Conservation (phyloP, 129 eudicot species). For the Escallonia herrerae region DNA sequence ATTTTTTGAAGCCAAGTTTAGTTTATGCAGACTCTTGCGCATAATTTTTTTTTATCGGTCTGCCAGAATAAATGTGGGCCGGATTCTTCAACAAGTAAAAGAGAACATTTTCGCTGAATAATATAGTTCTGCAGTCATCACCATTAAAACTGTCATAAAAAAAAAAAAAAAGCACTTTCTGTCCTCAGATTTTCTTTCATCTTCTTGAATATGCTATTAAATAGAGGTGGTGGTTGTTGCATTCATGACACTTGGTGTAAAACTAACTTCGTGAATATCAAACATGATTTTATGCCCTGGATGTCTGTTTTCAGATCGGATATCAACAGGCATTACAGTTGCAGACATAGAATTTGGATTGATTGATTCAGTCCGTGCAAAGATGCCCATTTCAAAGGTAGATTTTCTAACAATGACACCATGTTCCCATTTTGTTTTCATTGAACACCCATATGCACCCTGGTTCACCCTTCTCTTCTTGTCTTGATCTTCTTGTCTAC, state of each 20-base stretch:
- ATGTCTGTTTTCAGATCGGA: constrained; percentile 41
- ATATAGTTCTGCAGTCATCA: not conserved
- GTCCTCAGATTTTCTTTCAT: too few relatives aligned
- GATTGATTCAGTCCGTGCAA: constrained; percentile 72
- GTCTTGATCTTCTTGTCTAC: too few relatives aligned
- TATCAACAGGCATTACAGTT: constrained; percentile 75
- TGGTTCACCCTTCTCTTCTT: too few relatives aligned
- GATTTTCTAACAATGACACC: not conserved
- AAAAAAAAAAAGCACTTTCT: not conserved
- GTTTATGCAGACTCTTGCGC: too few relatives aligned
- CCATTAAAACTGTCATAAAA: not conserved
- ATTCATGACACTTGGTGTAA: not conserved
- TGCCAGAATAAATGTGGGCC: too few relatives aligned
- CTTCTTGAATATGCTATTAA: too few relatives aligned
- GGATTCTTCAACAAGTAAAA: too few relatives aligned
- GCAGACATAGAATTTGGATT: constrained; percentile 82
- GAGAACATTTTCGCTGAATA: too few relatives aligned
- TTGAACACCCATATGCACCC: too few relatives aligned
- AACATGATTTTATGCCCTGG: not conserved
- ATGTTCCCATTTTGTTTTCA: not conserved
- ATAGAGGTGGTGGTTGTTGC: too few relatives aligned
- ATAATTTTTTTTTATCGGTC: too few relatives aligned
- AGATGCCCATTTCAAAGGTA: constrained; percentile 85
- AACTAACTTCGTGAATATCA: constrained; percentile 6
- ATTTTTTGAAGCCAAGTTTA: too few relatives aligned